Evolutionary conservation across 1,139 yeast species (phyloP).

Genomic region (Schizosaccharomyces versatilis): DNA sequence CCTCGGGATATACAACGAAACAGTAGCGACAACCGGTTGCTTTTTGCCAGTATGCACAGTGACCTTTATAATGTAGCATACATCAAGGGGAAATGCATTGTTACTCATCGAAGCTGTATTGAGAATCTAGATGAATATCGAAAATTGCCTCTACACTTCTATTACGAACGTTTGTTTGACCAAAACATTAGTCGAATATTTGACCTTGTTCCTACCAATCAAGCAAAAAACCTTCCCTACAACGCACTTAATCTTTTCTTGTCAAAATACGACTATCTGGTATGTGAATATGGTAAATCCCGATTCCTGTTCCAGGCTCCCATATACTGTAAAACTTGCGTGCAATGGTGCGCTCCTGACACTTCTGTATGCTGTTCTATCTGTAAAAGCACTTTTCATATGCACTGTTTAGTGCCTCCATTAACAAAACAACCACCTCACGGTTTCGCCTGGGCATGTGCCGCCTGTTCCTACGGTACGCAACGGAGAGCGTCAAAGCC

Average conservation of each 20-base stretch:
- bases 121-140: slow-evolving; percentile 36
- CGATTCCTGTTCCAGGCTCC: slow-evolving; percentile 44
- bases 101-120: slow-evolving; percentile 45
- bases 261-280: slow-evolving; percentile 50
- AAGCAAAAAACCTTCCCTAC: slow-evolving; percentile 33
- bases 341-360: slow-evolving; percentile 58
- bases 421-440: slow-evolving; percentile 55
- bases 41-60: slow-evolving; percentile 71
- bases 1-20: slow-evolving; percentile 62
- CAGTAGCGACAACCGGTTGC: slow-evolving; percentile 46
- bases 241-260: slow-evolving; percentile 41
- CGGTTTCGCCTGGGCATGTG: slow-evolving; percentile 91
- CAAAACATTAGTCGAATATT: slow-evolving; percentile 67
- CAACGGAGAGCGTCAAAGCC: background rate
- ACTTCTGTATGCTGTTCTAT: slow-evolving; percentile 71
- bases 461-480: background rate
- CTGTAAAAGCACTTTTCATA: slow-evolving; percentile 49
- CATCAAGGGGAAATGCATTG: slow-evolving; percentile 54
- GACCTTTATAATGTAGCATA: slow-evolving; percentile 62
- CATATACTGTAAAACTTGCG: slow-evolving; percentile 51
- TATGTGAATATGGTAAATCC: slow-evolving; percentile 50
- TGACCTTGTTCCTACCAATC: slow-evolving; percentile 45
- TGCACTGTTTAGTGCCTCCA: slow-evolving; percentile 77
- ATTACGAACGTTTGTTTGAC: slow-evolving; percentile 71
- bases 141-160: slow-evolving; percentile 45